Conservation (phyloP, 1,139 yeast species). For the Yamadazyma atmosphaerica region DNA sequence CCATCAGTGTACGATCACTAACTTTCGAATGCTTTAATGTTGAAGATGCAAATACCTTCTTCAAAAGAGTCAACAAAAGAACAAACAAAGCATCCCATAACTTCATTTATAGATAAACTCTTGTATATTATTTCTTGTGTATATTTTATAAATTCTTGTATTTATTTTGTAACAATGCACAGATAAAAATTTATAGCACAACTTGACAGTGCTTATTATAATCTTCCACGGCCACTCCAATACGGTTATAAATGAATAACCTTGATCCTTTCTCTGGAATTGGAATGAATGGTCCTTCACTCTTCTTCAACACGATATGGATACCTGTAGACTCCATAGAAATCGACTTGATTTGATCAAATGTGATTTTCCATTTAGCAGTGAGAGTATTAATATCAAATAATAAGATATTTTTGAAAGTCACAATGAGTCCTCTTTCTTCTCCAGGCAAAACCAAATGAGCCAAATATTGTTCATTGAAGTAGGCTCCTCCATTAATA, state of each 20-base stretch:
- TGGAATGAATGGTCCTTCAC: slow-evolving; percentile 75
- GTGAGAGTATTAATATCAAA: slow-evolving; percentile 63
- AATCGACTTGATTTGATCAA: slow-evolving; percentile 63
- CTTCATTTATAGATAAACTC: slow-evolving; percentile 4
- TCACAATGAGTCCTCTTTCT: slow-evolving; percentile 74
- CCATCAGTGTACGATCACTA: slow-evolving; percentile 31
- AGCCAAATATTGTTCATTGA: slow-evolving; percentile 76
- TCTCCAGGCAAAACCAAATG: slow-evolving; percentile 83
- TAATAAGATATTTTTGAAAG: slow-evolving; percentile 69
- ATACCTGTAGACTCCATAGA: slow-evolving; percentile 82
- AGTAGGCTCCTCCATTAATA: slow-evolving; percentile 76
- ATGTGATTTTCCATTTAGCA: slow-evolving; percentile 65
- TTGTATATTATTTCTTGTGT: neutral
- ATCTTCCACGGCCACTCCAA: slow-evolving; percentile 78
- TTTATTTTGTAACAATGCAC: no score
- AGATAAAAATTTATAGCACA: slow-evolving; percentile 24
- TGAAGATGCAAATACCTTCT: slow-evolving; percentile 47
- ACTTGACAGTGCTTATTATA: slow-evolving; percentile 65
- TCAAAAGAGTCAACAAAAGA: slow-evolving; percentile 42
- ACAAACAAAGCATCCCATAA: slow-evolving; percentile 28
- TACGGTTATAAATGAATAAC: slow-evolving; percentile 66
- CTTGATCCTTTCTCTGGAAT: slow-evolving; percentile 68
- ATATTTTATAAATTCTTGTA: neutral
- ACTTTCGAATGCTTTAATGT: slow-evolving; percentile 56
- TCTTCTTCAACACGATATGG: slow-evolving; percentile 59